These are phyloP conservation scores for Astragalus membranaceus DNA, from an alignment of 306 rosid species.

Conservation along the genomic window DNA sequence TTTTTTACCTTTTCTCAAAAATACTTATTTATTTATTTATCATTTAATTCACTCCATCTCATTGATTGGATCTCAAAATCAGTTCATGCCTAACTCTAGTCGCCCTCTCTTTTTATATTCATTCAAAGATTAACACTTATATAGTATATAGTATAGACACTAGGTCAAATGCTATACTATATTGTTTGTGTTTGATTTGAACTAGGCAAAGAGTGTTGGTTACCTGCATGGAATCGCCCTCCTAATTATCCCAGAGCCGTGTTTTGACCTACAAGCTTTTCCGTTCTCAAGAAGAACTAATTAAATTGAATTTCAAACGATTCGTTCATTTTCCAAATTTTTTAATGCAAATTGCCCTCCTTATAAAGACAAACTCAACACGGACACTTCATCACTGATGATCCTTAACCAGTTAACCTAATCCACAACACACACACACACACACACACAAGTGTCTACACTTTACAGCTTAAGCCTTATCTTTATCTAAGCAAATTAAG, in stretches of 20 bases:
- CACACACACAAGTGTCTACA: neutral
- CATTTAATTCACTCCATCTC: too few species aligned
- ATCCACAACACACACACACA: conserved; percentile 6
- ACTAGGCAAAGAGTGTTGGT: neutral
- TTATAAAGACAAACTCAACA: neutral
- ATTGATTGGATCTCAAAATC: too few species aligned
- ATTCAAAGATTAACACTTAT: neutral
- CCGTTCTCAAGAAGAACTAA: neutral
- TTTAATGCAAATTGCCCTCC: conserved; percentile 1
- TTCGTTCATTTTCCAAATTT: neutral
- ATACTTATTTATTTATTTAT: too few species aligned
- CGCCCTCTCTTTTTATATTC: neutral
- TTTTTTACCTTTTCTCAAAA: too few species aligned
- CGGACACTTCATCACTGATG: conserved; percentile 19
- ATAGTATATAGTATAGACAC: neutral
- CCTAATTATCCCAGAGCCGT: conserved; percentile 14
- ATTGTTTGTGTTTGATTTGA: neutral
- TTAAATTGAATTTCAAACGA: conserved; percentile 2
- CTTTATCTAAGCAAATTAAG: neutral
- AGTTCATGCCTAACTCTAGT: too few species aligned
- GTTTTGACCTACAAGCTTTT: conserved; percentile 25
- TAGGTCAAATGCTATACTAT: conserved; percentile 29
- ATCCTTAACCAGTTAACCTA: conserved; percentile 20
- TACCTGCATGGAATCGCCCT: conserved; percentile 1
- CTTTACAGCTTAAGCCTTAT: neutral